Evolutionary conservation across 2,329 filamentous ascomycete genomes (phyloP).

Genomic region (Colletotrichum limetticola): DNA sequence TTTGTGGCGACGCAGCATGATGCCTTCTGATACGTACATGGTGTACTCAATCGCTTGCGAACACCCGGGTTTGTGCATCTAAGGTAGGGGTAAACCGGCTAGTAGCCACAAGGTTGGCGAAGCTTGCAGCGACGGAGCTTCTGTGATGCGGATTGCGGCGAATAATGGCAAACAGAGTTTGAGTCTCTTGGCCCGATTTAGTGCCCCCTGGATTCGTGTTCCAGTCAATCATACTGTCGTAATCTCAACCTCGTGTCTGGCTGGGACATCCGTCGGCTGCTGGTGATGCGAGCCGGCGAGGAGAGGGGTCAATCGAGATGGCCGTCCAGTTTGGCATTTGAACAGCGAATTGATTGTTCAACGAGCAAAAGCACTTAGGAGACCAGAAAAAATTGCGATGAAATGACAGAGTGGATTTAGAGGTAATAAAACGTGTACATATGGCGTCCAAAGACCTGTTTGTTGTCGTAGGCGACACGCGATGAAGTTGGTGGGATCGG

Average conservation of each 20-base stretch:
- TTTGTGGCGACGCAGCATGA: slow-evolving; percentile 22
- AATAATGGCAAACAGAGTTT: slow-evolving; percentile 29
- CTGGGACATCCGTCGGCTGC: slow-evolving; percentile 4
- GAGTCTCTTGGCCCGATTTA: slow-evolving; percentile 7
- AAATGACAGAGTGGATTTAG: slow-evolving; percentile 34
- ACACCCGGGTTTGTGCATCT: neutral
- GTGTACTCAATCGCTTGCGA: neutral
- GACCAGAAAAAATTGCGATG: slow-evolving; percentile 32
- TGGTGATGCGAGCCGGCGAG: slow-evolving; percentile 12
- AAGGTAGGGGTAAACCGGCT: neutral
- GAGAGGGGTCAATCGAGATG: slow-evolving; percentile 28
- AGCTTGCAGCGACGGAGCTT: slow-evolving; percentile 16
- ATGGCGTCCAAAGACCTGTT: slow-evolving; percentile 36
- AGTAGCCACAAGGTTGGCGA: neutral
- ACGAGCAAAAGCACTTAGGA: slow-evolving; percentile 27
- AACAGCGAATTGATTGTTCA: slow-evolving; percentile 7
- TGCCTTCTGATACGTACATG: neutral
- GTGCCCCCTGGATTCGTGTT: slow-evolving; percentile 23
- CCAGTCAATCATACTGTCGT: slow-evolving; percentile 16
- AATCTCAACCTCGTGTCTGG: slow-evolving; percentile 28
- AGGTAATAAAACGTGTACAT: slow-evolving; percentile 30
- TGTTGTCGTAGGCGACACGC: slow-evolving; percentile 40
- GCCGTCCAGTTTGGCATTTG: slow-evolving; percentile 6
- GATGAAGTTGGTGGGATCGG: slow-evolving; percentile 45
- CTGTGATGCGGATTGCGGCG: slow-evolving; percentile 21